A percentile compares a stretch with the other conserved stretches of the same genome.
These are phyloP conservation scores for Massarina eburnea DNA, from an alignment of 2,329 filamentous ascomycete species.

Conservation along the genomic window DNA sequence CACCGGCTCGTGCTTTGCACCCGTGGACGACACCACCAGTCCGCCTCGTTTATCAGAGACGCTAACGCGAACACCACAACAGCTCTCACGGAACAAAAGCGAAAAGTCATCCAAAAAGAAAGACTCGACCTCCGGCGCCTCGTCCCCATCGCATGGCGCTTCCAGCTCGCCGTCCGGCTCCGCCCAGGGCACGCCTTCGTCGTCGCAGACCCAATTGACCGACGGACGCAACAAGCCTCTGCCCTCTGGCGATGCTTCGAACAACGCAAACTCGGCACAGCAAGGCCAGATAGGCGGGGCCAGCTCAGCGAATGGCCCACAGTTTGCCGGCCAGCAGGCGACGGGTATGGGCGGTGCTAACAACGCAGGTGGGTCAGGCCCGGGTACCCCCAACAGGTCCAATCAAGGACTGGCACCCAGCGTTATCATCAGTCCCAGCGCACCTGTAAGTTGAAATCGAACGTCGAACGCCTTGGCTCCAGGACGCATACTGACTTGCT, in stretches of 20 bases:
- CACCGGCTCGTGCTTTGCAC: slow-evolving; percentile 23
- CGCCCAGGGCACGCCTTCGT: slow-evolving; percentile 75
- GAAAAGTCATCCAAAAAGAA: slow-evolving; percentile 75
- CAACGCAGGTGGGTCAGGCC: slow-evolving; percentile 52
- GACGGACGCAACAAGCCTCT: slow-evolving; percentile 83
- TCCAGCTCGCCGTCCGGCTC: slow-evolving; percentile 62
- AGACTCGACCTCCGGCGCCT: slow-evolving; percentile 65
- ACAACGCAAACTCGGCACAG: slow-evolving; percentile 28
- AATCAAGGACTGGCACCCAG: slow-evolving; percentile 72
- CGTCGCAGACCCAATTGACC: slow-evolving; percentile 83
- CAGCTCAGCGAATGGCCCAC: slow-evolving; percentile 30
- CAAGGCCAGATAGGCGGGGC: slow-evolving; percentile 36
- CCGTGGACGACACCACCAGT: slow-evolving; percentile 23
- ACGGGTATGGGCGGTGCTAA: slow-evolving; percentile 34
- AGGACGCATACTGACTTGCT: slow-evolving; percentile 6
- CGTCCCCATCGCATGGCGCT: slow-evolving; percentile 70
- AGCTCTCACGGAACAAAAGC: slow-evolving; percentile 91
- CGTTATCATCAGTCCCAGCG: slow-evolving; percentile 92
- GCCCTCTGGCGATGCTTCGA: slow-evolving; percentile 46
- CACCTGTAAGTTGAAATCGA: slow-evolving; percentile 55
- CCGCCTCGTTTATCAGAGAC: slow-evolving; percentile 16
- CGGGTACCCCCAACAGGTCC: slow-evolving; percentile 64
- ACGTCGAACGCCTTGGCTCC: background rate
- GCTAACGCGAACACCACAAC: slow-evolving; percentile 64
- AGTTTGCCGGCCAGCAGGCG: slow-evolving; percentile 37